Base-by-base conservation (phyloP, 768 basidiomycete species). In the Kwoniella heveanensis region DNA sequence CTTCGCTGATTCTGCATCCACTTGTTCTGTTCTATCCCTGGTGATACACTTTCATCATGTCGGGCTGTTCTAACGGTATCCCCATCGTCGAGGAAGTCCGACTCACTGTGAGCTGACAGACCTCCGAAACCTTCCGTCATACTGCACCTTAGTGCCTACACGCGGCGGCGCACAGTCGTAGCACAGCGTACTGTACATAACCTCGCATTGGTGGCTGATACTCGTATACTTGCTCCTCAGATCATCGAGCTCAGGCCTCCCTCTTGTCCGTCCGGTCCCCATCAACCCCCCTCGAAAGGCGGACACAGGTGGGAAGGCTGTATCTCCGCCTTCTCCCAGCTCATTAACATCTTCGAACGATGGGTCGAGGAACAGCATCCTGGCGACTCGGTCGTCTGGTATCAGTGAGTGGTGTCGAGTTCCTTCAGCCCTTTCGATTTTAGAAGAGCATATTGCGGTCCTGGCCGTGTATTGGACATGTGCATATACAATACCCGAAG, bases 71-170 rank as follows among this genome's bases (percentile, higher is more conserved):
- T 49, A 29, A 49, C 30, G 57, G 57, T 21, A 25, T 46, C 10
- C 39, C 57, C 29, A 36, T 49, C 21, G 57, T 49, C 46, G 48
- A 58, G 29, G 44, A 49, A 50, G 57, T 58, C n/a, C 27, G 29
- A 22, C 57, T 58, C 29, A 29, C 32, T 30, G 48, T 58, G 48
- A 36, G 48, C 13, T 10, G 26, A 17, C 32, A 32, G 7, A 32
- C n/a, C n/a, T n/a, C n/a, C n/a, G n/a, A n/a, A n/a, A n/a, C 24
- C 27, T 27, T 25, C 17, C 24, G 50, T 52, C 12, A 52, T 24
- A 36, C 32, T 13, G 13, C 13, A 36, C 32, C 32, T 6, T 36
- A 36, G 6, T 36, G 32, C 6, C 7, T 36, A 36, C 32, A 36
- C 7, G 32, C 32, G n/a, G n/a, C n/a, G n/a, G n/a, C n/a, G n/a